These are phyloP conservation scores for Arabis hirsuta DNA, from an alignment of 345 rosid species.

Conservation along the genomic window DNA sequence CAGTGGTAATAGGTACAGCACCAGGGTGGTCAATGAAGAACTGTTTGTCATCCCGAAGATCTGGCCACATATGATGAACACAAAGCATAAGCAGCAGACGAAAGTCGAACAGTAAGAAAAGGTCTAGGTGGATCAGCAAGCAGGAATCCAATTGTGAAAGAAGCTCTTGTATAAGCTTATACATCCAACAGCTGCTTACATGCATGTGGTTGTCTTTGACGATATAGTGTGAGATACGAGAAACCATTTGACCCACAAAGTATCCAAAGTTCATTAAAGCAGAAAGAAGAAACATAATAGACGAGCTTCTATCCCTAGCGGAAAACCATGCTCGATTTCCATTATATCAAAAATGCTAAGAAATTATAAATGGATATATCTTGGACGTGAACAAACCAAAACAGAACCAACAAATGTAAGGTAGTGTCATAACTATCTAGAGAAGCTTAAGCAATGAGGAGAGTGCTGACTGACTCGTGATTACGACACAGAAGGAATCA, in stretches of 20 bases:
- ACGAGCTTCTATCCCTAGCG: slow-evolving; percentile 15
- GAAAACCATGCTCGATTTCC: neutral
- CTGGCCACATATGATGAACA: slow-evolving; percentile 50
- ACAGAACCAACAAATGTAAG: slow-evolving; percentile 3
- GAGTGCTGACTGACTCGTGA: slow-evolving; percentile 17
- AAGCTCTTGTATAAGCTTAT: slow-evolving; percentile 1
- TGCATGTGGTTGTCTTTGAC: slow-evolving; percentile 4
- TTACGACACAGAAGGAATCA: neutral
- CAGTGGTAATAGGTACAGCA: slow-evolving; percentile 83
- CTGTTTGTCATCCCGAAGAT: slow-evolving; percentile 94
- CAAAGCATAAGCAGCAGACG: slow-evolving; percentile 21
- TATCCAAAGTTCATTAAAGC: neutral
- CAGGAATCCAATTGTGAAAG: neutral
- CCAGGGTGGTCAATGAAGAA: slow-evolving; percentile 93
- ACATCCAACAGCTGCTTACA: neutral
- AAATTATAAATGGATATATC: neutral
- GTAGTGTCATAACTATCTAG: neutral
- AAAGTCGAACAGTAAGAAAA: neutral
- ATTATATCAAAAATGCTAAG: neutral
- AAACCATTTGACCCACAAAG: neutral
- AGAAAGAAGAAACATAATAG: neutral
- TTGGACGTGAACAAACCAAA: slow-evolving; percentile 17
- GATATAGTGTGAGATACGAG: slow-evolving; percentile 11
- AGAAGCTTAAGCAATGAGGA: slow-evolving; percentile 18
- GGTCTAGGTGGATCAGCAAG: slow-evolving; percentile 1